Evolutionary conservation across 108 stramenopile species (phyloP).

Genomic region (Pseudonitzschia pungens): DNA sequence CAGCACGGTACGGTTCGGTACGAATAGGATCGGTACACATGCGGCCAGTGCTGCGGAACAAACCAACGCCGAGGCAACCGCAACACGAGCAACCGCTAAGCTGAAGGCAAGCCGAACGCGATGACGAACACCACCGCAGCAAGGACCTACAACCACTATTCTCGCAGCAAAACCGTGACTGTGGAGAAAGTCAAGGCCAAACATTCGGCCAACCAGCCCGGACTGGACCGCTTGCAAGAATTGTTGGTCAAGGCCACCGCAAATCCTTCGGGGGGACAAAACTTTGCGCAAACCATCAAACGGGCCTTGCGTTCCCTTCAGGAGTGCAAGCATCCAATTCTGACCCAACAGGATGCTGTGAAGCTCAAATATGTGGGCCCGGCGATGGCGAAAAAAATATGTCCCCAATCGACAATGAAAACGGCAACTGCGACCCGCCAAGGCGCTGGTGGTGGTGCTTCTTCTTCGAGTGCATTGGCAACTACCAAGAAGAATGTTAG

Average conservation of each 20-base stretch:
- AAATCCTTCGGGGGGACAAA: not conserved
- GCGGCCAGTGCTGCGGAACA: too few relatives aligned
- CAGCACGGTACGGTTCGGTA: too few relatives aligned
- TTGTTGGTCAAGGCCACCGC: not conserved
- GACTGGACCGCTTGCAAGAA: constrained; percentile 34
- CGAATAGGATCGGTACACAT: too few relatives aligned
- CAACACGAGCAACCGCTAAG: not conserved
- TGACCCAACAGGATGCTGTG: constrained; percentile 39
- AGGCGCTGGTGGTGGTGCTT: not conserved
- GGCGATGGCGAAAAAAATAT: constrained; percentile 36
- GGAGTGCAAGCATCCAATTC: constrained; percentile 29
- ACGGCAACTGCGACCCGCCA: not conserved
- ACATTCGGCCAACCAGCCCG: constrained; percentile 42
- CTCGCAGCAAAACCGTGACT: not conserved
- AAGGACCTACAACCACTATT: not conserved
- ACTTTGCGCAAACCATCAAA: constrained; percentile 30
- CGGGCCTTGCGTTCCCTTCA: constrained; percentile 38
- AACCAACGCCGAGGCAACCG: not conserved
- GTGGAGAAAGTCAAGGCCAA: constrained; percentile 36
- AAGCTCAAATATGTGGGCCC: constrained; percentile 46
- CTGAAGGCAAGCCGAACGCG: too few relatives aligned
- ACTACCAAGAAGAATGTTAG: not conserved
- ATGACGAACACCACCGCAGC: not conserved
- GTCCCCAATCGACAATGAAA: constrained; percentile 12
- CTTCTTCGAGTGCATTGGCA: not conserved